Conservation (phyloP, 1,284 basidiomycete genomes). For the Erythrobasidium hasegawianum region DNA sequence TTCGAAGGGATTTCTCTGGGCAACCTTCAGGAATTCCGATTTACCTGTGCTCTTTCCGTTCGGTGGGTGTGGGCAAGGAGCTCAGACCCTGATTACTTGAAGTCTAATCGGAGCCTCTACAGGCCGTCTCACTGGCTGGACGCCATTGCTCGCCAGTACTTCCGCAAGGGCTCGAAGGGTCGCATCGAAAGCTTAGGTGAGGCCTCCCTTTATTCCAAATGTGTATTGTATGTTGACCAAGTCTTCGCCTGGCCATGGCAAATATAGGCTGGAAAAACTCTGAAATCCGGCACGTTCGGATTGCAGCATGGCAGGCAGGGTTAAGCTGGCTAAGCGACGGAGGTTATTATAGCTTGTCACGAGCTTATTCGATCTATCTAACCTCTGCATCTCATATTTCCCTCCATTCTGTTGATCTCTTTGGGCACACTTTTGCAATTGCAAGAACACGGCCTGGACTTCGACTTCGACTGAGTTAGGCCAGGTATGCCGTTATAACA, state of each 20-base stretch:
- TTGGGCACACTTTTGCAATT: neutral
- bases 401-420: neutral
- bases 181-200: too few species aligned
- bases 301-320: conserved; percentile 14
- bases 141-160: too few species aligned
- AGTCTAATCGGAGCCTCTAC: too few species aligned
- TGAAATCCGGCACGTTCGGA: conserved; percentile 20
- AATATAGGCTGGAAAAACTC: conserved; percentile 9
- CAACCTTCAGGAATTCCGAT: neutral
- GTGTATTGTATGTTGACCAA: too few species aligned
- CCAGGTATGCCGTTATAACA: neutral
- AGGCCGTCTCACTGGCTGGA: neutral
- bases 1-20: neutral
- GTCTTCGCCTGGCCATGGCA: too few species aligned
- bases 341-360: conserved; percentile 10
- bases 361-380: too few species aligned
- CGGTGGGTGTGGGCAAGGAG: too few species aligned
- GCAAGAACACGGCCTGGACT: neutral
- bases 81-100: too few species aligned
- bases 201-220: too few species aligned
- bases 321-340: conserved; percentile 16
- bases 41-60: too few species aligned
- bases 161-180: too few species aligned
- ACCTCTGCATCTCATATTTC: neutral
- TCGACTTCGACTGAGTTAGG: neutral